These are phyloP conservation scores for Fusarium nodosum DNA, from an alignment of 2,329 filamentous ascomycete genomes.

Conservation along the genomic window DNA sequence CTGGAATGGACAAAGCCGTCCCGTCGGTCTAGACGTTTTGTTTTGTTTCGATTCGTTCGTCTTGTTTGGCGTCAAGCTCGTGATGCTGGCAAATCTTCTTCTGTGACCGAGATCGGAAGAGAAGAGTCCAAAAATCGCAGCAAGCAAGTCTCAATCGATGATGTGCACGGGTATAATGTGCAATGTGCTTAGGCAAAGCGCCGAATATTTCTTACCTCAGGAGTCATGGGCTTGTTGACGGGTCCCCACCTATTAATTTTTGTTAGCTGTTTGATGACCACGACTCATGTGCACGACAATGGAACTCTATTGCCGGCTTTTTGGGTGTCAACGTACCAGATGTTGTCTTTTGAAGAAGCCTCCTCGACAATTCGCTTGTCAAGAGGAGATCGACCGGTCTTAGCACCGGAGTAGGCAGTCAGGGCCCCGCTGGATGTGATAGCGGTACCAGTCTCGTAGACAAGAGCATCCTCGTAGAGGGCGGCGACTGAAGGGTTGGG, in stretches of 20 bases:
- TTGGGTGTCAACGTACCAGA: constrained; percentile 72
- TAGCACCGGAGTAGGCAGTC: constrained; percentile 97
- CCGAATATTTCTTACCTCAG: constrained; percentile 75
- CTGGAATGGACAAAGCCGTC: constrained; percentile 44
- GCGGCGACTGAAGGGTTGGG: constrained; percentile 96
- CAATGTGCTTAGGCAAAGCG: constrained; percentile 20
- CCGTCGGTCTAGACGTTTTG: constrained; percentile 26
- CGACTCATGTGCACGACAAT: constrained; percentile 25
- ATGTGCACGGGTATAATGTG: constrained; percentile 9
- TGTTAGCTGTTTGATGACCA: constrained; percentile 51
- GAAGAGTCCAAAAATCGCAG: constrained; percentile 21
- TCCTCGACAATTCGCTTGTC: constrained; percentile 99
- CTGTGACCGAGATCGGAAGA: constrained; percentile 11
- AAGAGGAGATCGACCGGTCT: constrained; percentile 95
- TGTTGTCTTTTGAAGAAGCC: constrained; percentile 85
- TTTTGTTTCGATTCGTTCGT: constrained; percentile 7
- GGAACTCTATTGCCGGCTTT: constrained; percentile 33
- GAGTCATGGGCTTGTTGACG: constrained; percentile 98
- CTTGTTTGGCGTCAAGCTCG: constrained; percentile 30
- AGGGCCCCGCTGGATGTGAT: constrained; percentile 96
- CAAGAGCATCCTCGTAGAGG: constrained; percentile 98
- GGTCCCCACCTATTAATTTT: constrained; percentile 80
- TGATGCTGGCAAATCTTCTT: constrained; percentile 36
- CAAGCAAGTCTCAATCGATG: constrained; percentile 19
- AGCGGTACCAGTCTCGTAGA: constrained; percentile 96